phyloP scores from a whole-genome alignment of 1,284 basidiomycete species.

The Papiliotrema terrestris region DNA sequence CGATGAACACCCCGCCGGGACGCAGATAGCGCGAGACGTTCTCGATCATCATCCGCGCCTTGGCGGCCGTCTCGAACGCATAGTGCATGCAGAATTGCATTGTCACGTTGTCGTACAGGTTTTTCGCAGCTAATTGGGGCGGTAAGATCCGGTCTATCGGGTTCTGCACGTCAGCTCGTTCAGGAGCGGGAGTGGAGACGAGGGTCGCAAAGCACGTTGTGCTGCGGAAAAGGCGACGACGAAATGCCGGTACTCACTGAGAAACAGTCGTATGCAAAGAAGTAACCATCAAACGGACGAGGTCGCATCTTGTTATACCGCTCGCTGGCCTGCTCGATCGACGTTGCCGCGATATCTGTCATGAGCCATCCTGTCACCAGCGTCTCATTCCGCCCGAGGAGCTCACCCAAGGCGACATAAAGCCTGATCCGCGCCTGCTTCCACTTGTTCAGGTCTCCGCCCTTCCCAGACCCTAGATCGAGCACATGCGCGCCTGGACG shows the following conservation, averaged over 20 bases:
- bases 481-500: conserved; percentile 63
- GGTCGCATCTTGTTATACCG: conserved; percentile 59
- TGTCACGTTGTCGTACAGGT: conserved; percentile 82
- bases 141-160: conserved; percentile 69
- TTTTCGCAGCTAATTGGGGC: conserved; percentile 53
- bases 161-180: conserved; percentile 46
- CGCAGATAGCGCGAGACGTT: conserved; percentile 82
- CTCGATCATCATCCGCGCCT: conserved; percentile 85
- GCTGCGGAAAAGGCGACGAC: no score
- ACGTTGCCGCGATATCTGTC: conserved; percentile 84
- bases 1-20: conserved; percentile 82
- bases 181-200: neutral
- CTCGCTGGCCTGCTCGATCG: conserved; percentile 79
- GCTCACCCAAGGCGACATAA: conserved; percentile 76
- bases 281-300: conserved; percentile 67
- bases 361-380: neutral
- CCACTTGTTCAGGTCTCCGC: conserved; percentile 97
- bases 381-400: neutral
- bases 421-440: conserved; percentile 76
- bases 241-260: conserved; percentile 46
- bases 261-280: conserved; percentile 88
- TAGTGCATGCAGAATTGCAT: conserved; percentile 99
- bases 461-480: conserved; percentile 97
- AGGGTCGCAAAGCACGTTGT: no score
- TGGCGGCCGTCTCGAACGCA: conserved; percentile 84